Evolutionary conservation across 352 stramenopile species (phyloP), one percentile per base, ranked within the genome.

Genomic region (Globisporangium splendens): DNA sequence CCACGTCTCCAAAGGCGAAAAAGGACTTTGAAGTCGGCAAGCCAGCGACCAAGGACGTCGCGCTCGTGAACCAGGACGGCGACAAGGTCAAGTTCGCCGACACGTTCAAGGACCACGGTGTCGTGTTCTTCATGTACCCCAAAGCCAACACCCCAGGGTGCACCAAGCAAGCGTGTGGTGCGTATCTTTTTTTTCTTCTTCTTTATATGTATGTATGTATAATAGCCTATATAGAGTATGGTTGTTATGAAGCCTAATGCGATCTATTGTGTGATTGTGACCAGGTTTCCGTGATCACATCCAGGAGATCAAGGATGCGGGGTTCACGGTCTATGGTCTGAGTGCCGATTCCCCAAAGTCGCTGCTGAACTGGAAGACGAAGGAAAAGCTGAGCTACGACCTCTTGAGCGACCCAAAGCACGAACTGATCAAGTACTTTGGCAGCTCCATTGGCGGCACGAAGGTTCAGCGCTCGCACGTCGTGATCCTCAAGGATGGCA

Each of bases 41-140:
- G 56, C 52, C 51, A 11, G 79, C 86, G 35, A 71, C 53, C 20
- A 84, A 84, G 52, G 72, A 90, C 8, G 77, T 88, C 59, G 86
- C 77, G 61, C 73, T 96, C 24, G 50, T 72, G 31, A 92, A 91
- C 69, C 84, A 96, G 58, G 70, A 91, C 24, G 77, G 68, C 28
- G 66, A 77, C 46, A 59, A 78, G 10, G 72, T 96, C 39, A 59
- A 43, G 22, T 73, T 94, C 38, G 56, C 63, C n/a, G 77, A 91
- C 58, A 73, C 86, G 38, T 91, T 83, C 66, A 87, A 88, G 59
- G 79, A 89, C 22, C 68, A 81, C 13, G 85, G 85, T 46, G 83
- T 91, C 38, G 80, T 96, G 47, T 88, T 96, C 71, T 96, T 96
- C 69, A 93, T 96, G 84, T 96, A 92, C 56, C 86, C 86, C 8